Evolutionary conservation across 371 early-diverging fungal species (phyloP).

Genomic region (Phascolomyces articulosus): DNA sequence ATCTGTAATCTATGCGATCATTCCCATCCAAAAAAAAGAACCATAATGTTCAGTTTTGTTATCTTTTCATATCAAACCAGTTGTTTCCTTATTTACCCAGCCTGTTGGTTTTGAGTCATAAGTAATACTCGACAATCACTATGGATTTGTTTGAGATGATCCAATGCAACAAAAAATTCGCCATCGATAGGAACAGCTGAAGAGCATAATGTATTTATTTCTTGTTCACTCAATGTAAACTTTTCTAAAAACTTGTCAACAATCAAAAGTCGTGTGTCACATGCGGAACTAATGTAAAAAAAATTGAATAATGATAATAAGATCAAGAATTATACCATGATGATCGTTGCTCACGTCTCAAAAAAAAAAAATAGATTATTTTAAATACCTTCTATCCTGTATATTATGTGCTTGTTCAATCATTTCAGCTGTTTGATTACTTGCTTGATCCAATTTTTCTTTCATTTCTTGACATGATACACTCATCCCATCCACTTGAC

Average conservation of each 20-base stretch:
- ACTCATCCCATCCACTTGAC: conserved; percentile 60
- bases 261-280: conserved; percentile 53
- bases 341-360: too few species aligned
- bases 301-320: neutral
- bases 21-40: too few species aligned
- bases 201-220: conserved; percentile 60
- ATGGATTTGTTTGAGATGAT: conserved; percentile 72
- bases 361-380: neutral
- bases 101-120: conserved; percentile 75
- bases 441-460: conserved; percentile 51
- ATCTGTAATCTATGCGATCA: conserved; percentile 81
- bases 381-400: conserved; percentile 59
- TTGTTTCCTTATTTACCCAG: conserved; percentile 62
- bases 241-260: conserved; percentile 66
- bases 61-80: neutral
- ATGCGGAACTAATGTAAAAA: conserved; percentile 40
- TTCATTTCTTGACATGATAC: conserved; percentile 68
- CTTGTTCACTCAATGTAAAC: conserved; percentile 71
- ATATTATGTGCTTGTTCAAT: conserved; percentile 69
- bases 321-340: too few species aligned
- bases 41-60: neutral
- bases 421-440: conserved; percentile 60
- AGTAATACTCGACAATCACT: conserved; percentile 79
- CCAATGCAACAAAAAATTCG: conserved; percentile 76
- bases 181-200: conserved; percentile 54